Conservation (phyloP, 306 rosid species). For the Cucurbita ficifolia region DNA sequence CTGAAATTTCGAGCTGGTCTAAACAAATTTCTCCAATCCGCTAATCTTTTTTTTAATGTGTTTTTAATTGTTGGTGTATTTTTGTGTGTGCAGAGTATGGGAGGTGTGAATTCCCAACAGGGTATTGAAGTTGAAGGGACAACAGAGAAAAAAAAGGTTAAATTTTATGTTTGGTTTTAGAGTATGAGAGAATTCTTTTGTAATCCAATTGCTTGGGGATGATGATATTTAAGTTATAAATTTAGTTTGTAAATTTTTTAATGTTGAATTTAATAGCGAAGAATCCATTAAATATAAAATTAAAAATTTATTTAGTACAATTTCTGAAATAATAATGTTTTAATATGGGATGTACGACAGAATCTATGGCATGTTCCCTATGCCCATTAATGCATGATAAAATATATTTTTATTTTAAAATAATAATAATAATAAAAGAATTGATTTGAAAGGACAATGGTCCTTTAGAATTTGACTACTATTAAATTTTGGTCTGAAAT, state of each 20-base stretch:
- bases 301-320: no score
- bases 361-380: not conserved
- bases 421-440: not conserved
- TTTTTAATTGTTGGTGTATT: no score
- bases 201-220: not conserved
- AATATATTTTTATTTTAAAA: not conserved
- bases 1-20: no score
- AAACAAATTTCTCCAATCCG: not conserved
- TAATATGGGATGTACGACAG: not conserved
- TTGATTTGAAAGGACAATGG: not conserved
- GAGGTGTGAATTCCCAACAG: constrained; percentile 60
- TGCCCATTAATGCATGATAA: not conserved
- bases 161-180: not conserved
- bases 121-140: constrained; percentile 9
- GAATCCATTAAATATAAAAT: no score
- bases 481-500: not conserved
- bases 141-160: not conserved
- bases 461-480: not conserved
- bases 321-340: not conserved
- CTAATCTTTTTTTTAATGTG: not conserved
- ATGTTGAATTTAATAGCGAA: no score
- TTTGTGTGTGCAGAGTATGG: constrained; percentile 49
- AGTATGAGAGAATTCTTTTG: not conserved
- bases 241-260: no score
- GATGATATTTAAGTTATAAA: not conserved